Base-by-base conservation (phyloP, 495 filamentous ascomycete species). In the Penicillium manginii region DNA sequence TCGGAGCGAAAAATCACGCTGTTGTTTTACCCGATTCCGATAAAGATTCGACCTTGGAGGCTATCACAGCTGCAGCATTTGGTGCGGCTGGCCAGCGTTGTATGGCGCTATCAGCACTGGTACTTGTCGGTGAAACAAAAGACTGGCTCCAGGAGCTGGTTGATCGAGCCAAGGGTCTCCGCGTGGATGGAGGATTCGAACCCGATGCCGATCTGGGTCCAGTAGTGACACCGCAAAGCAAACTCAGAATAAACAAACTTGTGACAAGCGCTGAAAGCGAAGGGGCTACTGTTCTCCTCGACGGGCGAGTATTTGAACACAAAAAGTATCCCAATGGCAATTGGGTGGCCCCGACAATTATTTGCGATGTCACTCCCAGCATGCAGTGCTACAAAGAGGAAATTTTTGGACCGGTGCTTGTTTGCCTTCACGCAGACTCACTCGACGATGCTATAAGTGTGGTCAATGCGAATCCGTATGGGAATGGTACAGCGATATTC, bases 1-100 rank as follows among this genome's bases (percentile, higher is more conserved):
- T 97, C 37, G 92, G 92, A 8, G 92, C 92, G 51, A 97, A 96
- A 83, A 97, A 97, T 78, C 92, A 97, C 71, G 91, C 91, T 14
- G 87, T 88, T 22, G 84, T 97, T 11, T 81, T 96, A 58, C 92
- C 92, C 3, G 92, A 96, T 79, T 88, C 86, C 71, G 93, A 96
- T 76, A 96, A 94, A 83, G 92, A 96, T 72, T 90, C 93, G 29
- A 91, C 93, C 51, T 74, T 96, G 62, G 93, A 96, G 71, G 88
- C 91, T 15, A 89, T 96, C 62, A 83, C 88, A 4, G 92, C 92
- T 43, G 92, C 92, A 49, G 92, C 92, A 32, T 96, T 96, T 60
- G 92, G 92, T 51, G 92, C 92, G 58, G 92, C 92, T 52, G 92
- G 92, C 33, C 92, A 96, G 78, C 81, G 92, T 17, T 96, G 92